phyloP scores from a whole-genome alignment of 495 filamentous ascomycete genomes.

The Podospora fimiseda region DNA sequence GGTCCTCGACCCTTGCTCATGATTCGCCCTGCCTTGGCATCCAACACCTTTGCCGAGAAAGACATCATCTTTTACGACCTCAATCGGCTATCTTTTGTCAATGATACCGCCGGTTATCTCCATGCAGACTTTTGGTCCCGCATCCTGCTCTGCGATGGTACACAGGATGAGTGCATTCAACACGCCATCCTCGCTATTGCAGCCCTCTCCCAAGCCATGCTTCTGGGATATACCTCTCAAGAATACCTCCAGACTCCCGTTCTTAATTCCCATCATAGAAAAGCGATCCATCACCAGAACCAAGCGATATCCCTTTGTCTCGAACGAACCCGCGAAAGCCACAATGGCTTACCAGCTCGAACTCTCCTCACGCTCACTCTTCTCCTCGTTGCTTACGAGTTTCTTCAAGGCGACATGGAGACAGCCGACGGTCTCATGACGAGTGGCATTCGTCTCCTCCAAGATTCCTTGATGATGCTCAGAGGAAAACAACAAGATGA shows the following conservation, averaged over 20 bases:
- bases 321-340: slow-evolving; percentile 7
- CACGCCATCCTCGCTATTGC: slow-evolving; percentile 14
- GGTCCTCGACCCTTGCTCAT: background rate
- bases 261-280: slow-evolving; percentile 12
- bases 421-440: slow-evolving; percentile 17
- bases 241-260: background rate
- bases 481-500: background rate
- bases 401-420: slow-evolving; percentile 26
- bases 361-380: slow-evolving; percentile 18
- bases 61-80: slow-evolving; percentile 16
- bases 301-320: slow-evolving; percentile 23
- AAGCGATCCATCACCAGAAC: slow-evolving; percentile 23
- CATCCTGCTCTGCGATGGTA: slow-evolving; percentile 14
- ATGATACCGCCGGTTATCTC: slow-evolving; percentile 11
- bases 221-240: background rate
- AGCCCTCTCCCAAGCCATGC: slow-evolving; percentile 11
- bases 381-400: slow-evolving; percentile 20
- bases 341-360: slow-evolving; percentile 9
- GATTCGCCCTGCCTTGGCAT: background rate
- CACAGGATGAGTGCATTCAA: slow-evolving; percentile 9
- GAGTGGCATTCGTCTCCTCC: slow-evolving; percentile 7
- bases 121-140: slow-evolving; percentile 17
- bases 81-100: slow-evolving; percentile 6
- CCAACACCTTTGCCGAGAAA: background rate
- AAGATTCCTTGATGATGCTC: slow-evolving; percentile 2